These are phyloP conservation scores for Thraustochytrium sp. DNA, from an alignment of 352 stramenopile genomes.

Conservation along the genomic window DNA sequence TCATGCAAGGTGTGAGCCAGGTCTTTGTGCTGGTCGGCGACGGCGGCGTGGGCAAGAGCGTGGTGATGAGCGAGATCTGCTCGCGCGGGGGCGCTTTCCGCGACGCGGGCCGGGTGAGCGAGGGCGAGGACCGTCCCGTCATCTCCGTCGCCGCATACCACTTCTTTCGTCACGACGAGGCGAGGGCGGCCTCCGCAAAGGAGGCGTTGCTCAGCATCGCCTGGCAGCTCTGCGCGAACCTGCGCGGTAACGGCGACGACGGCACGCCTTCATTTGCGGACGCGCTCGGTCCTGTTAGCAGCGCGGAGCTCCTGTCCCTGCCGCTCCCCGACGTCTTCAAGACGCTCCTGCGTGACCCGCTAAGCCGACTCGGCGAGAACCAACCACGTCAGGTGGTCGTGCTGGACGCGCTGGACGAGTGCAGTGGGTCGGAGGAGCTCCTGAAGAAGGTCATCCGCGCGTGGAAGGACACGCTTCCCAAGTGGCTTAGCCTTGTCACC, in stretches of 20 bases:
- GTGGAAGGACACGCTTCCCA: not conserved
- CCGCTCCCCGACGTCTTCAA: not conserved
- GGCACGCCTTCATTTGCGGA: too few relatives aligned
- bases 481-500: not conserved
- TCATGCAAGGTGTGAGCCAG: not conserved
- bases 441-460: not conserved
- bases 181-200: not conserved
- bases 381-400: not conserved
- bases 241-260: too few relatives aligned
- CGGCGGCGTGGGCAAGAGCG: not conserved
- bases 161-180: not conserved
- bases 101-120: not conserved
- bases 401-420: not conserved
- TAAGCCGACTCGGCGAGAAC: not conserved
- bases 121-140: not conserved
- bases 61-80: not conserved
- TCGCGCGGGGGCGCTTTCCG: not conserved
- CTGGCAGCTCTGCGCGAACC: not conserved
- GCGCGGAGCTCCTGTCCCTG: not conserved
- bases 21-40: not conserved
- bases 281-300: not conserved
- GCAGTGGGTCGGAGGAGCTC: not conserved
- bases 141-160: not conserved
- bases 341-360: not conserved
- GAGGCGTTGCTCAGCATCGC: not conserved